Conservation (phyloP, 495 filamentous ascomycete species). For the Tuber microsphaerosporum region DNA sequence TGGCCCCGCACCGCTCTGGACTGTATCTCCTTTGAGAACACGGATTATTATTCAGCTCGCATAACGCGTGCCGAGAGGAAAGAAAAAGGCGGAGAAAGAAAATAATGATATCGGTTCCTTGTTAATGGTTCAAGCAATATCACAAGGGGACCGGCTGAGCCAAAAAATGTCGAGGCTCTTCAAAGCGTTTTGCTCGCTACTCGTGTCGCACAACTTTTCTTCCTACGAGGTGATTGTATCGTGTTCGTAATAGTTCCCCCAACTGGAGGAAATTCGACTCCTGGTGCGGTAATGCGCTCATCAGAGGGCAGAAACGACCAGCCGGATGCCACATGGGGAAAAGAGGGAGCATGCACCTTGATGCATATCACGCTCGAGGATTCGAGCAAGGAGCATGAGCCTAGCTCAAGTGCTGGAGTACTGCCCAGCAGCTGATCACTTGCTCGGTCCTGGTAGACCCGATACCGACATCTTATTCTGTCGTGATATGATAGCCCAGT, state of each 20-base stretch:
- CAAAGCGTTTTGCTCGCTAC: background rate
- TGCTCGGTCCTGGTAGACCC: background rate
- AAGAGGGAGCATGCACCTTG: background rate
- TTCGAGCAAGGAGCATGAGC: background rate
- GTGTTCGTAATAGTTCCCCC: background rate
- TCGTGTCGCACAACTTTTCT: background rate
- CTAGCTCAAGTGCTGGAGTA: background rate
- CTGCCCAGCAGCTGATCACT: background rate
- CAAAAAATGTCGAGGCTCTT: background rate
- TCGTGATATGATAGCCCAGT: background rate
- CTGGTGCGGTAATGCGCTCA: background rate
- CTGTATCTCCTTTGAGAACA: background rate
- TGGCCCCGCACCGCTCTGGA: background rate
- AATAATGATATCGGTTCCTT: background rate
- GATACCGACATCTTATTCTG: background rate
- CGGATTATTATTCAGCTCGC: slow-evolving; percentile 1
- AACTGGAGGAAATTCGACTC: background rate
- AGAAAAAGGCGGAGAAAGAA: background rate
- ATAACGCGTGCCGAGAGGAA: background rate
- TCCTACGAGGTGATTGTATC: background rate
- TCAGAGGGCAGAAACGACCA: background rate
- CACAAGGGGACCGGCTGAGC: background rate
- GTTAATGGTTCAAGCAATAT: background rate
- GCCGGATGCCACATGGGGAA: background rate
- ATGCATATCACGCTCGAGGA: background rate